Conservation (phyloP, 164 flowering plant species). For the Vitis labrusca region DNA sequence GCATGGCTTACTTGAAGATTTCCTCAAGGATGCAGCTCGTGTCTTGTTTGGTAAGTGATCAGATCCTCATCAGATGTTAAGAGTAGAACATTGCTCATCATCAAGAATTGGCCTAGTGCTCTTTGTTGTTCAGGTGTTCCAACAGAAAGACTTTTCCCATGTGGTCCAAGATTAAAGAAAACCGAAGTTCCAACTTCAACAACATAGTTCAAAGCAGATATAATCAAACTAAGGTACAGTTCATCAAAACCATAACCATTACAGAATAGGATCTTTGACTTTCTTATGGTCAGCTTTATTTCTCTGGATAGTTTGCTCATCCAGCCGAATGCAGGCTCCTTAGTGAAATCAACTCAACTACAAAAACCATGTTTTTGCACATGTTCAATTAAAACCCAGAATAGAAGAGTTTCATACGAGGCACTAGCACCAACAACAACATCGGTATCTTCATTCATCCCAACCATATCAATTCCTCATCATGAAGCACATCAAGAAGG, state of each 20-base stretch:
- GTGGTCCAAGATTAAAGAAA: conserved; percentile 98
- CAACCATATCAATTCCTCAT: conserved; percentile 57
- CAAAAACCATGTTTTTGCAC: conserved; percentile 94
- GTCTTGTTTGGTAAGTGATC: too few species aligned
- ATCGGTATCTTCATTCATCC: conserved; percentile 27
- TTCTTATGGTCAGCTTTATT: conserved; percentile 60
- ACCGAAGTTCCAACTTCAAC: conserved; percentile 79
- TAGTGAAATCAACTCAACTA: conserved; percentile 46
- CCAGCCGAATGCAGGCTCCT: conserved; percentile 87
- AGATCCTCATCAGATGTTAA: conserved; percentile 89
- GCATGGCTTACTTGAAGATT: too few species aligned
- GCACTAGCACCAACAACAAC: conserved; percentile 19
- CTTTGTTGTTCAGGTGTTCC: conserved; percentile 78
- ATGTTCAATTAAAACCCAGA: conserved; percentile 97
- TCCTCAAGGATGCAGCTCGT: too few species aligned
- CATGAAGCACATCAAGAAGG: conserved; percentile 78
- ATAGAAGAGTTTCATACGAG: conserved; percentile 75
- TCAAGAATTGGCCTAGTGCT: conserved; percentile 64
- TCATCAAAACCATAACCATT: conserved; percentile 98
- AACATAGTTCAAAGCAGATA: conserved; percentile 69
- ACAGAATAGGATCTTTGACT: conserved; percentile 78
- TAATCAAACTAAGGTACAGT: conserved; percentile 52
- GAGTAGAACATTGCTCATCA: conserved; percentile 90
- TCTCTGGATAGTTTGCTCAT: conserved; percentile 52
- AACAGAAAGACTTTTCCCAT: conserved; percentile 71